These are phyloP conservation scores for Cruciata laevipes DNA, from an alignment of 257 asterid genomes.

Conservation along the genomic window DNA sequence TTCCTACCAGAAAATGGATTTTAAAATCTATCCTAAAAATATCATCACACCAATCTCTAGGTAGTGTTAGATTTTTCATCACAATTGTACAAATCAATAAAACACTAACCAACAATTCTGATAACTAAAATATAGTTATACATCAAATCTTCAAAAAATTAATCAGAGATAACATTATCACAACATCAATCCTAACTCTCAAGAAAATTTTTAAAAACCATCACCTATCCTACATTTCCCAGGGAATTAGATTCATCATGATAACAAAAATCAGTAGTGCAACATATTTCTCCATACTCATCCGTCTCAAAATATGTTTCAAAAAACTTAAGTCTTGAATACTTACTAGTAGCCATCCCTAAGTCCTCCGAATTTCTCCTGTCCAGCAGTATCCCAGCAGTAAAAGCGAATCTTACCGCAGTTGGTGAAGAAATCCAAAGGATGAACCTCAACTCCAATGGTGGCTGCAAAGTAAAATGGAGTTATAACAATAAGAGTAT, in stretches of 20 bases:
- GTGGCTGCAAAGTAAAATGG: constrained; percentile 40
- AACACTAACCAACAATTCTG: neutral
- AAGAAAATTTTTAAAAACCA: no score
- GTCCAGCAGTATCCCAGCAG: constrained; percentile 97
- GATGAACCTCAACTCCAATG: constrained; percentile 90
- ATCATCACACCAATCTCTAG: neutral
- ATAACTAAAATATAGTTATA: neutral
- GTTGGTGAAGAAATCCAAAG: constrained; percentile 72
- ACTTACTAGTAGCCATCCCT: constrained; percentile 95
- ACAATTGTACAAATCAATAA: neutral
- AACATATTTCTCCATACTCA: no score
- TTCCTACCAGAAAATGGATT: neutral
- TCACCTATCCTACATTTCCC: no score
- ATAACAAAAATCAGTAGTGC: no score
- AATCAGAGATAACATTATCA: no score
- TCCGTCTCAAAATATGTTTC: no score
- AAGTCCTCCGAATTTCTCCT: constrained; percentile 92
- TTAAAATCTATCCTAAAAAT: no score
- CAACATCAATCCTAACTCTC: no score
- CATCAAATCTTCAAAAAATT: no score
- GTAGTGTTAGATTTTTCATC: neutral
- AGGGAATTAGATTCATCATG: no score
- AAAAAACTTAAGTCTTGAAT: neutral
- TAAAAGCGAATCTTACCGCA: constrained; percentile 75
- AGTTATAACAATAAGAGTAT: neutral